Evolutionary conservation across 495 filamentous ascomycete genomes (phyloP), one percentile per base, ranked within the genome.

Genomic region (Hypoxylon fragiforme): DNA sequence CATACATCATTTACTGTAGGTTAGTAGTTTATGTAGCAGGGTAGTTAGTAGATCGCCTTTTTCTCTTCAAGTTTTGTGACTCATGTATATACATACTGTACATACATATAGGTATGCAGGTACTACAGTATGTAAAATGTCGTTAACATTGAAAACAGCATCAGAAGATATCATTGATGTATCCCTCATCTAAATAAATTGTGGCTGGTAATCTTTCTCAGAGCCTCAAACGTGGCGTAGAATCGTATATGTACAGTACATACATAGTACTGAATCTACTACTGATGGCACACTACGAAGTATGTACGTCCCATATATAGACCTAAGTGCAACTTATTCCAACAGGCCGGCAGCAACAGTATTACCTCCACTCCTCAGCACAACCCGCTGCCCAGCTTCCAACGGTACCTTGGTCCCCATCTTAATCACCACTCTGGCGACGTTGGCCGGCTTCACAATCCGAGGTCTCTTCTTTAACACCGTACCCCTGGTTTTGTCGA

Each of bases 291-390:
- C n/a, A n/a, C n/a, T n/a, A n/a, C n/a, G n/a, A n/a, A 30, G 26
- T 30, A 30, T 30, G 26, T 30, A 11, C 26, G n/a, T n/a, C n/a
- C n/a, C n/a, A n/a, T n/a, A n/a, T 28, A 4, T 28, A 4, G 24
- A 4, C 24, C 9, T 28, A 4, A 9, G 9, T 4, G 24, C 24
- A 4, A 6, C 34, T 65, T 77, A 89, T 66, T 94, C 90, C 53
- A 96, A 68, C 54, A 96, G 74, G 15, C 92, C 92, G 22, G 91
- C 92, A 4, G 90, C 92, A 30, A 97, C 77, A 21, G 92, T 97
- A 44, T 87, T 78, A 4, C 92, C 92, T 42, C 81, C 84, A 44
- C 80, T 83, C 46, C 94, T 77, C 28, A 98, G 67, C n/a, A 97
- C 85, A 41, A 97, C 82, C 63, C 88, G 78, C 31, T 82, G 84